Evolutionary conservation across 805 yeast species (phyloP).

Genomic region (Ogataea wickerhamii): DNA sequence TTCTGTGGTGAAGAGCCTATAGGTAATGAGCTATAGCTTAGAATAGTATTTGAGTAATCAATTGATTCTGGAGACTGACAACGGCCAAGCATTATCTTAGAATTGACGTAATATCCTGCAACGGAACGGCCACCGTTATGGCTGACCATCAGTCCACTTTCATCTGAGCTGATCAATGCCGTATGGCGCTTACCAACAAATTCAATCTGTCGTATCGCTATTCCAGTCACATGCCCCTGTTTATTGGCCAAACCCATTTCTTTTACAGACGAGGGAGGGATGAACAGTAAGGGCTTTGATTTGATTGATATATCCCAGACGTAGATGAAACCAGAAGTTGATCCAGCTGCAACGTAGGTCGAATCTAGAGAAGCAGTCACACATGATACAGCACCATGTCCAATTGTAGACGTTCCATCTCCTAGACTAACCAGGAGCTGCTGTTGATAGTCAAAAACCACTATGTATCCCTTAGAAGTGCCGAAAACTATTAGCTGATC

Average conservation of each 20-base stretch:
- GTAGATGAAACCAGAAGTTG: conserved; percentile 56
- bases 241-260: conserved; percentile 13
- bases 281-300: conserved; percentile 27
- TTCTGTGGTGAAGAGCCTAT: conserved; percentile 51
- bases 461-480: conserved; percentile 60
- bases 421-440: conserved; percentile 42
- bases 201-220: conserved; percentile 41
- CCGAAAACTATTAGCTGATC: conserved; percentile 55
- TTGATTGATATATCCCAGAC: conserved; percentile 59
- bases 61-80: conserved; percentile 23
- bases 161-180: conserved; percentile 54
- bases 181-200: conserved; percentile 52
- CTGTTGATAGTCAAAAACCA: conserved; percentile 71
- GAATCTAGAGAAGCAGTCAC: conserved; percentile 67
- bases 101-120: conserved; percentile 44
- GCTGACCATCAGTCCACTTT: conserved; percentile 51
- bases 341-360: conserved; percentile 66
- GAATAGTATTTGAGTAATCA: conserved; percentile 24
- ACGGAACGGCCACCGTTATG: conserved; percentile 64
- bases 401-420: conserved; percentile 26
- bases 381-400: conserved; percentile 48
- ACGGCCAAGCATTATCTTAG: conserved; percentile 53
- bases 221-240: conserved; percentile 35
- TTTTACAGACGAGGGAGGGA: conserved; percentile 29
- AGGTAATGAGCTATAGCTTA: conserved; percentile 52